phyloP scores from a whole-genome alignment of 306 rosid species.

The Psophocarpus tetragonolobus region DNA sequence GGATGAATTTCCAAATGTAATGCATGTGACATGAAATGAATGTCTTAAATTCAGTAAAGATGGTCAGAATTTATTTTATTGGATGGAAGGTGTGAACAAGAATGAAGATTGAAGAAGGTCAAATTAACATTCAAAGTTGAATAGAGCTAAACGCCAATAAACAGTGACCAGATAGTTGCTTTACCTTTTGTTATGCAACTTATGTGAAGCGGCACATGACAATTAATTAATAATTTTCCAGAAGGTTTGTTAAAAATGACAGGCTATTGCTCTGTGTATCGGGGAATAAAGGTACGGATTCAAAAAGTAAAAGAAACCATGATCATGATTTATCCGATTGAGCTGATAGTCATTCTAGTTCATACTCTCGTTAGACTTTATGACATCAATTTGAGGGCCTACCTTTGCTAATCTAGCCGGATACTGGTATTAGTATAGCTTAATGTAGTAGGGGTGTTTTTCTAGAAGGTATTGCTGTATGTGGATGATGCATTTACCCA shows the following conservation, averaged over 20 bases:
- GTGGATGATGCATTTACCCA: no score
- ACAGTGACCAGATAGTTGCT: neutral
- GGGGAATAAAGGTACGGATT: neutral
- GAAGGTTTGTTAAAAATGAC: neutral
- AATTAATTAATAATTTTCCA: neutral
- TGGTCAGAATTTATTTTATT: neutral
- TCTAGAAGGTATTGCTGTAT: no score
- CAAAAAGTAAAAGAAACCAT: neutral
- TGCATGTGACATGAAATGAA: neutral
- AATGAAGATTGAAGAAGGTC: neutral
- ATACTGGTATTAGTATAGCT: no score
- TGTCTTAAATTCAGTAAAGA: neutral
- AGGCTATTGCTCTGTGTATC: neutral
- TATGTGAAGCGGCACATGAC: neutral
- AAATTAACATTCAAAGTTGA: conserved; percentile 13
- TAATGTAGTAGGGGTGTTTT: no score
- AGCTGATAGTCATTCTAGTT: neutral
- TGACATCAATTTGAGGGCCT: neutral
- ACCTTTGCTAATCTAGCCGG: neutral
- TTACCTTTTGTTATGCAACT: neutral
- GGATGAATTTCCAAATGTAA: neutral
- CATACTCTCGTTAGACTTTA: no score
- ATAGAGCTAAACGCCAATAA: neutral
- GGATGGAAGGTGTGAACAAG: neutral
- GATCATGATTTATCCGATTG: neutral